Conservation (phyloP, 1,284 basidiomycete genomes). For the Papiliotrema terrestris region DNA sequence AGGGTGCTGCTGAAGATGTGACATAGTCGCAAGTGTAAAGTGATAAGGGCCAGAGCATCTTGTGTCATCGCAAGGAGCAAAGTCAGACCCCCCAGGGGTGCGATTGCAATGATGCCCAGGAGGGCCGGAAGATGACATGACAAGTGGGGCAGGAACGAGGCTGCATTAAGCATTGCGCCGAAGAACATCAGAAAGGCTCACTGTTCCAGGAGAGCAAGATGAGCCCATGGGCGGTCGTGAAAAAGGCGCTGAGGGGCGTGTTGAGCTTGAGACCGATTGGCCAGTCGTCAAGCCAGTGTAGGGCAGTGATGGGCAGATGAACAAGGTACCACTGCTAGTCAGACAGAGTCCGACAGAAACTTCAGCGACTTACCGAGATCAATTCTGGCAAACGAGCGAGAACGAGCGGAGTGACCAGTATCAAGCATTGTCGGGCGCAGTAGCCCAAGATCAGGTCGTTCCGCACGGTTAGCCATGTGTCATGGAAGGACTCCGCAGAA, state of each 20-base stretch:
- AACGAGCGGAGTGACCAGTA: slow-evolving; percentile 9
- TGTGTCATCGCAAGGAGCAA: slow-evolving; percentile 26
- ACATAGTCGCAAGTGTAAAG: slow-evolving; percentile 69
- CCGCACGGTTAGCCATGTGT: too few species aligned
- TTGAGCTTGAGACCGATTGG: slow-evolving; percentile 95
- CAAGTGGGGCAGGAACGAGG: slow-evolving; percentile 11
- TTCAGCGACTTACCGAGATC: slow-evolving; percentile 32
- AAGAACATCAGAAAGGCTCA: too few species aligned
- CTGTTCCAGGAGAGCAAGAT: background rate
- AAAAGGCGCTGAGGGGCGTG: slow-evolving; percentile 81
- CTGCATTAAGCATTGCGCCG: background rate
- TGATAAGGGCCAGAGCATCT: slow-evolving; percentile 50
- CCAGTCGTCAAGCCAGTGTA: slow-evolving; percentile 85
- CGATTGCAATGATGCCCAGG: slow-evolving; percentile 6
- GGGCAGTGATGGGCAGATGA: slow-evolving; percentile 12
- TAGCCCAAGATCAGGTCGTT: slow-evolving; percentile 61
- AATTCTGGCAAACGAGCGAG: slow-evolving; percentile 5
- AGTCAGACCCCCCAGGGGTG: slow-evolving; percentile 28
- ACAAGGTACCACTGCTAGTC: slow-evolving; percentile 9
- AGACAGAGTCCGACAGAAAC: background rate
- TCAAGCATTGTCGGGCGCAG: slow-evolving; percentile 14
- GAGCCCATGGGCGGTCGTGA: slow-evolving; percentile 68
- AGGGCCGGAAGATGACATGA: slow-evolving; percentile 12
- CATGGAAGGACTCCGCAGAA: too few species aligned
- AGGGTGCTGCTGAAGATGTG: slow-evolving; percentile 64